Percentiles rank a stretch among this genome's conserved stretches.
Evolutionary conservation across 2,329 filamentous ascomycete species (phyloP).

Genomic region (Trichoderma simmonsii): DNA sequence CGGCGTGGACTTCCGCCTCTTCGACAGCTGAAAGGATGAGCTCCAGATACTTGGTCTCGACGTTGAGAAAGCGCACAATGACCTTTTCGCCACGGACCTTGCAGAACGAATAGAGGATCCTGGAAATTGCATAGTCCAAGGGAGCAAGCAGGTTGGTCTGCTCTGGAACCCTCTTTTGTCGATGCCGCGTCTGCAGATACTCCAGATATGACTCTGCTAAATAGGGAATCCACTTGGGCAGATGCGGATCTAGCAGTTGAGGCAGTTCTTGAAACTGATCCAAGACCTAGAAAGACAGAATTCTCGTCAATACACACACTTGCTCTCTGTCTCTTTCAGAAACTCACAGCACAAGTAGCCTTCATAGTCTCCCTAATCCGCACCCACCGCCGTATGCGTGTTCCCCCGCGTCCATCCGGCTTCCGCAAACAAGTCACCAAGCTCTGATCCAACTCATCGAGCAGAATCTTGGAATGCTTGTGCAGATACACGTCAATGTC

Average conservation of each 20-base stretch:
- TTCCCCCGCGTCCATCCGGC: conserved; percentile 42
- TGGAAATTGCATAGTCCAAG: conserved; percentile 69
- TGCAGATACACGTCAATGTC: conserved; percentile 62
- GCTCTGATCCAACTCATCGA: conserved; percentile 55
- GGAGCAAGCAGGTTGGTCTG: conserved; percentile 46
- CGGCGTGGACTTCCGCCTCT: conserved; percentile 40
- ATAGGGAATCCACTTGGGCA: conserved; percentile 70
- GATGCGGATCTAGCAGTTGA: conserved; percentile 82
- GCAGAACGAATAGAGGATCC: conserved; percentile 83
- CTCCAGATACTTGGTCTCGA: conserved; percentile 83
- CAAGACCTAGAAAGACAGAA: conserved; percentile 47
- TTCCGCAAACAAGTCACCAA: conserved; percentile 53
- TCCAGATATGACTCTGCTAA: conserved; percentile 75
- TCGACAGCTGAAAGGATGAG: conserved; percentile 74
- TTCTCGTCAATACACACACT: not conserved
- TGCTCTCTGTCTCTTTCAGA: not conserved
- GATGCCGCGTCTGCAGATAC: conserved; percentile 50
- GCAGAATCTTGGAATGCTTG: conserved; percentile 56
- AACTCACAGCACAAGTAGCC: conserved; percentile 45
- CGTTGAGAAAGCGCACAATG: conserved; percentile 84
- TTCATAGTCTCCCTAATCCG: conserved; percentile 48
- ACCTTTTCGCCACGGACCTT: conserved; percentile 94
- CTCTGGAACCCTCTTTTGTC: conserved; percentile 36
- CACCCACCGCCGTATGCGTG: conserved; percentile 47
- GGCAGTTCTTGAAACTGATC: conserved; percentile 95